Evolutionary conservation across 108 stramenopile genomes (phyloP).

Genomic region (Cyclotella atomus): DNA sequence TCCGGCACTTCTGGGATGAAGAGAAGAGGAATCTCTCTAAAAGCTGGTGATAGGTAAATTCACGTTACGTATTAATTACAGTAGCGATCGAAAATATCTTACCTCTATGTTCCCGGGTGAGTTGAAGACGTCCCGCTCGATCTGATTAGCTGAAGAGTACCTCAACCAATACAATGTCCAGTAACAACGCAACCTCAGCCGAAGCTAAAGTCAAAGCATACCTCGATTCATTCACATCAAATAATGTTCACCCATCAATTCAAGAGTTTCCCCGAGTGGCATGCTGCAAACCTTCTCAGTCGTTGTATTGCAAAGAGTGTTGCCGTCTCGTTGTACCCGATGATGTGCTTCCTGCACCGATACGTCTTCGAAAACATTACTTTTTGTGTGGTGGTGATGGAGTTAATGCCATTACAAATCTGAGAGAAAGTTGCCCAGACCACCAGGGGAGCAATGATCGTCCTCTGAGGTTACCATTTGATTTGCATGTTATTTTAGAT

Average conservation of each 20-base stretch:
- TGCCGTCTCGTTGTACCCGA: slow-evolving; percentile 60
- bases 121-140: too few species aligned
- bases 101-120: too few species aligned
- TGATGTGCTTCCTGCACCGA: slow-evolving; percentile 49
- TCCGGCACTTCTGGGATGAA: too few species aligned
- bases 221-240: neutral
- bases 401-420: neutral
- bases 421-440: neutral
- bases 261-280: slow-evolving; percentile 33
- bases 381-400: neutral
- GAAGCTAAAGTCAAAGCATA: slow-evolving; percentile 1
- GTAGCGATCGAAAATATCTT: too few species aligned
- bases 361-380: slow-evolving; percentile 20
- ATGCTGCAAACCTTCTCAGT: slow-evolving; percentile 67
- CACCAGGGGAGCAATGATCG: slow-evolving; percentile 10
- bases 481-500: slow-evolving; percentile 70
- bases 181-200: neutral
- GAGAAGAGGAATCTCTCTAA: too few species aligned
- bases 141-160: too few species aligned
- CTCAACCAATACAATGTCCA: too few species aligned
- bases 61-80: too few species aligned
- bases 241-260: neutral
- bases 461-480: slow-evolving; percentile 57
- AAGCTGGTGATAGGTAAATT: too few species aligned
- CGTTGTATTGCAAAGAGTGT: slow-evolving; percentile 76